Percentiles rank a stretch among this genome's conserved stretches.
These are phyloP conservation scores for Mortierella sp. DNA, from an alignment of 371 early-diverging fungal genomes.

Conservation along the genomic window DNA sequence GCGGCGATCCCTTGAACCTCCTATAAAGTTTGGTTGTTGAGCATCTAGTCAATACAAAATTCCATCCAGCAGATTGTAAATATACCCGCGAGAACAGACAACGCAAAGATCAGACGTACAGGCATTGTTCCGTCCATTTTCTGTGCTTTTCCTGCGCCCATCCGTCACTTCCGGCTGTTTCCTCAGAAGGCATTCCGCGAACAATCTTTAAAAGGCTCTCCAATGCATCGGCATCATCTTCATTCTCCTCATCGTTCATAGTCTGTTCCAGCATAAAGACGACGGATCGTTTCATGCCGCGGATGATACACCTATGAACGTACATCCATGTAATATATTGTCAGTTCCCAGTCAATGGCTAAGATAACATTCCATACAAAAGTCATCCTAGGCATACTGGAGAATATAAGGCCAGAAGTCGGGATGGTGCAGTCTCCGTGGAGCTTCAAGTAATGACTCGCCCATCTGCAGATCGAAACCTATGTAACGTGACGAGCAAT, in stretches of 20 bases:
- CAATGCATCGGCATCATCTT: constrained; percentile 25
- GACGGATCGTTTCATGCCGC: constrained; percentile 32
- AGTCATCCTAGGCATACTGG: too few species aligned
- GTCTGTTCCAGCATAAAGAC: constrained; percentile 41
- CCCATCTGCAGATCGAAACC: constrained; percentile 32
- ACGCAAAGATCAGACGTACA: constrained; percentile 3
- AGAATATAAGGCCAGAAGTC: constrained; percentile 47
- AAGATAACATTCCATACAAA: too few species aligned
- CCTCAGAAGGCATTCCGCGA: constrained; percentile 25
- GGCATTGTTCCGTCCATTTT: constrained; percentile 41
- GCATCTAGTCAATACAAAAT: not conserved
- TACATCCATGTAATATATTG: not conserved
- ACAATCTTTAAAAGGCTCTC: constrained; percentile 29
- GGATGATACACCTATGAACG: constrained; percentile 33
- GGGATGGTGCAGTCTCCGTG: constrained; percentile 20
- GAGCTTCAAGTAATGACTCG: constrained; percentile 14
- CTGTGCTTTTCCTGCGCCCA: constrained; percentile 10
- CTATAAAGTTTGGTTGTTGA: too few species aligned
- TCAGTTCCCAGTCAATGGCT: not conserved
- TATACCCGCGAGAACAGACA: not conserved
- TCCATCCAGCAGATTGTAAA: not conserved
- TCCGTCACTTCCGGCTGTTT: constrained; percentile 14
- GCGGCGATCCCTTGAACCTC: constrained; percentile 24
- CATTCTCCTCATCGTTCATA: constrained; percentile 33
- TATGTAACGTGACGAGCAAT: not conserved